Evolutionary conservation across 176 grass and related monocot genomes (phyloP).

Genomic region (Eleusine coracana): DNA sequence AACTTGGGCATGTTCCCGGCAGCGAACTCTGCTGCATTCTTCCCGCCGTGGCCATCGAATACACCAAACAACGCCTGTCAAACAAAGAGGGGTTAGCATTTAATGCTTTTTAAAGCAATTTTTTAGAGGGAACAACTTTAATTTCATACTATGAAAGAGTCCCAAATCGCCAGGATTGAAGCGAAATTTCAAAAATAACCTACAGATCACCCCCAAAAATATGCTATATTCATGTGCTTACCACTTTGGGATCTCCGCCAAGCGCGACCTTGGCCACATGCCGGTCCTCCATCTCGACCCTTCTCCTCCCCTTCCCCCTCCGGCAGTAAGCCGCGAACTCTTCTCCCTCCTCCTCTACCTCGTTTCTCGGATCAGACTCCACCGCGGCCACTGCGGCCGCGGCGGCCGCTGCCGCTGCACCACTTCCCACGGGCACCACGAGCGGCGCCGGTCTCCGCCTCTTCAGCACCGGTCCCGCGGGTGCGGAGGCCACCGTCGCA

Average conservation of each 20-base stretch:
- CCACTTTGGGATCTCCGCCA: conserved; percentile 71
- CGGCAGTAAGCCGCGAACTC: conserved; percentile 83
- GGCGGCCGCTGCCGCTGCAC: conserved; percentile 1
- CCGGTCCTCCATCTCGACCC: conserved; percentile 91
- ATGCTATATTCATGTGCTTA: conserved; percentile 35
- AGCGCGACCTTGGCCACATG: conserved; percentile 70
- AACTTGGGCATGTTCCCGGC: conserved; percentile 76
- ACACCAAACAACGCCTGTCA: conserved; percentile 85
- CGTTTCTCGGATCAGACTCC: conserved; percentile 59
- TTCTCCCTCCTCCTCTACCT: conserved; percentile 71
- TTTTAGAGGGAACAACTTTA: not conserved
- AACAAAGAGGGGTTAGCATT: not conserved
- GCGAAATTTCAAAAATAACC: not conserved
- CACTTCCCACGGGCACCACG: conserved; percentile 50
- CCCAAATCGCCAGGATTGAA: not conserved
- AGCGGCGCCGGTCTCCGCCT: conserved; percentile 80
- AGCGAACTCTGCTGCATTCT: conserved; percentile 82
- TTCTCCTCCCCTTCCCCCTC: conserved; percentile 79
- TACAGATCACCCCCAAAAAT: not conserved
- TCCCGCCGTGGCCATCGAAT: conserved; percentile 92
- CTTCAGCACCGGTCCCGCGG: conserved; percentile 60
- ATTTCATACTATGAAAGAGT: not conserved
- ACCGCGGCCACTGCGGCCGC: conserved; percentile 49
- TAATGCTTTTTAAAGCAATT: not conserved
- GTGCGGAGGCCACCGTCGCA: not conserved